Base-by-base conservation (phyloP, 352 stramenopile genomes). In the Globisporangium carolinianum region DNA sequence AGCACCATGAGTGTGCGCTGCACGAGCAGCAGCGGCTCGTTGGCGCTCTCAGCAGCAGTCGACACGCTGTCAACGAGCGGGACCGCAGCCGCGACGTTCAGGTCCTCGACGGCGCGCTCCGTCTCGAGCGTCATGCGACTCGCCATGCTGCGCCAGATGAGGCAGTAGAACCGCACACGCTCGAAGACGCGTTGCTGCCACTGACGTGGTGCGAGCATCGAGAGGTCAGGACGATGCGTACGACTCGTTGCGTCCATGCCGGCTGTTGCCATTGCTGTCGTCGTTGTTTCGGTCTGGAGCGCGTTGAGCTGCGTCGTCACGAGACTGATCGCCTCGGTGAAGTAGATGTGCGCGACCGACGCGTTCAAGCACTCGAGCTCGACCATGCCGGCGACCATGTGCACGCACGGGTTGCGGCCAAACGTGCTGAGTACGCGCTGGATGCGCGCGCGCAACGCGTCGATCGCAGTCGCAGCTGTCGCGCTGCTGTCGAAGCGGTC, bases 1-100 rank as follows among this genome's bases (percentile, higher is more conserved):
- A 87, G 48, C 75, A 86, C 72, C 45, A 83, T 77, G 15, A 83
- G 32, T 0, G 72, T 71, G 17, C 72, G 54, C 51, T 87, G 76
- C 4, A 68, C 53, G 8, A 85, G 61, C 6, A 86, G 60, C 6
- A 83, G 45, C 1, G 69, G 65, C 6, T 79, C 66, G 45, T 24
- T 48, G 14, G 6, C 17, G 45, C 45, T 4, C 4, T 48, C 60
- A 0, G 14, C 35, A 9, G 37, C 53, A 5, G 63, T 58, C 14
- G 8, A 17, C 0, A 36, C 11, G 10, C 66, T 62, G 4, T 66
- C 58, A 8, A 59, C 61, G 3, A 79, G 60, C 35, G 66, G 56
- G 18, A 81, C 53, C 3, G 66, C 58, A 5, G 66, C 69, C 0
- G 73, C 77, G 11, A 75, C 10, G n/a, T 85, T 82, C 10, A 87